Conservation (phyloP, 2,329 filamentous ascomycete species). For the Colletotrichum phormii region DNA sequence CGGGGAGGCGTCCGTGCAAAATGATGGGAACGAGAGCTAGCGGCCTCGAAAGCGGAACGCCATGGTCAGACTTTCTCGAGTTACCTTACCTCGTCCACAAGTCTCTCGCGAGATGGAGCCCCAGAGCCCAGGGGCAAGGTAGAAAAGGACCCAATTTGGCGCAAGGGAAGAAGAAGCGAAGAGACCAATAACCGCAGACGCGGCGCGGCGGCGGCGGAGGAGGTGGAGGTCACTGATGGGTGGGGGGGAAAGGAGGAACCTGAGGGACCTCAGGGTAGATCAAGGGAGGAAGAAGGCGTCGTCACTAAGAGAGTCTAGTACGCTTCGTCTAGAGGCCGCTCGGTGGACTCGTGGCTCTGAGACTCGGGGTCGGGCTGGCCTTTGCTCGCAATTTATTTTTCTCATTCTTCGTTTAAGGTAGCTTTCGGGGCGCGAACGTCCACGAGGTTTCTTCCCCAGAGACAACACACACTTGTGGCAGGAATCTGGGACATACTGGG, state of each 20-base stretch:
- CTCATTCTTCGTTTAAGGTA: neutral
- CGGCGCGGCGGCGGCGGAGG: neutral
- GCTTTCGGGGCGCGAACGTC: conserved; percentile 16
- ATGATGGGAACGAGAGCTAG: conserved; percentile 26
- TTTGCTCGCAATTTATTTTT: conserved; percentile 2
- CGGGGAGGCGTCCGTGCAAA: conserved; percentile 36
- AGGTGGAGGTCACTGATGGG: too few relatives aligned
- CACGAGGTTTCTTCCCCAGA: conserved; percentile 24
- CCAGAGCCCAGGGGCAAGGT: neutral
- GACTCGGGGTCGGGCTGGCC: conserved; percentile 21
- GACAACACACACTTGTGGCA: conserved; percentile 1
- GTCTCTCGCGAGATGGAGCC: neutral
- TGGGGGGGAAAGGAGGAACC: neutral
- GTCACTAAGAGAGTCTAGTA: conserved; percentile 24
- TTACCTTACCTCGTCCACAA: neutral
- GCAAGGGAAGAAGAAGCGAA: conserved; percentile 3
- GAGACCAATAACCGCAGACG: neutral
- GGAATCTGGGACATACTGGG: neutral
- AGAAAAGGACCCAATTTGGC: neutral
- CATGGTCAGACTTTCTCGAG: conserved; percentile 17
- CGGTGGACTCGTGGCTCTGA: conserved; percentile 29
- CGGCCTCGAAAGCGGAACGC: conserved; percentile 19
- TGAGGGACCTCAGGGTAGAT: conserved; percentile 14
- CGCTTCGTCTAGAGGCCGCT: conserved; percentile 25
- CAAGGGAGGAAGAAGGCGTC: conserved; percentile 32